These are phyloP conservation scores for Exophiala xenobiotica DNA, from an alignment of 2,329 filamentous ascomycete species.

Conservation along the genomic window DNA sequence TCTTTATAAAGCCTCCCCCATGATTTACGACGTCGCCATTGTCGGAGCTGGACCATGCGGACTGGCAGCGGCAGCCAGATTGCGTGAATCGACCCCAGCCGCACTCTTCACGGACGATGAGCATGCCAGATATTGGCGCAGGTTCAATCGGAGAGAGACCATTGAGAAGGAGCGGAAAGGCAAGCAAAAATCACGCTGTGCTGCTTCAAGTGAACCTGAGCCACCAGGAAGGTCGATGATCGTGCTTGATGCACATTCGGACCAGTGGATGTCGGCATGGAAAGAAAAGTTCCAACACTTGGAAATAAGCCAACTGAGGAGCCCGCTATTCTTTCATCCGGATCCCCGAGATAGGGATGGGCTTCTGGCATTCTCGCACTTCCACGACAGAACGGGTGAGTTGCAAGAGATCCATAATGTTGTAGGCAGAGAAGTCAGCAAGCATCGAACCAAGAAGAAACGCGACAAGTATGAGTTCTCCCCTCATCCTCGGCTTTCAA, in stretches of 20 bases:
- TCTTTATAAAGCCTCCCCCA: too few species aligned
- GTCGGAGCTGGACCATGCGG: slow-evolving; percentile 74
- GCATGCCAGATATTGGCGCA: slow-evolving; percentile 64
- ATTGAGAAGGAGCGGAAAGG: slow-evolving; percentile 19
- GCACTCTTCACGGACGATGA: slow-evolving; percentile 82
- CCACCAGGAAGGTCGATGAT: slow-evolving; percentile 47
- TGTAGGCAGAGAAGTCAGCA: slow-evolving; percentile 76
- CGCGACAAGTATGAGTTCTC: slow-evolving; percentile 9
- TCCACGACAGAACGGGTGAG: slow-evolving; percentile 60
- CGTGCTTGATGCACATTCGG: slow-evolving; percentile 65
- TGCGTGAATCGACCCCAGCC: slow-evolving; percentile 70
- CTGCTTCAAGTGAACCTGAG: not conserved
- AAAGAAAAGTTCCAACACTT: slow-evolving; percentile 66
- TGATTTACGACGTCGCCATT: slow-evolving; percentile 62
- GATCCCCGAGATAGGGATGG: slow-evolving; percentile 74
- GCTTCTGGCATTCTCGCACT: slow-evolving; percentile 66
- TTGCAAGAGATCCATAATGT: slow-evolving; percentile 70
- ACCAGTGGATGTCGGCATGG: slow-evolving; percentile 70
- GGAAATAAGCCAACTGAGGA: slow-evolving; percentile 69
- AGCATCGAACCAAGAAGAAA: slow-evolving; percentile 71
- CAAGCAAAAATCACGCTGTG: slow-evolving; percentile 2
- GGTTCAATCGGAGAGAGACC: slow-evolving; percentile 21
- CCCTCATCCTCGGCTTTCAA: not conserved
- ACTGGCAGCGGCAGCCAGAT: slow-evolving; percentile 69
- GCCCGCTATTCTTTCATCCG: slow-evolving; percentile 80